Base-by-base conservation (phyloP, 257 asterid species). In the Penstemon eatonii region DNA sequence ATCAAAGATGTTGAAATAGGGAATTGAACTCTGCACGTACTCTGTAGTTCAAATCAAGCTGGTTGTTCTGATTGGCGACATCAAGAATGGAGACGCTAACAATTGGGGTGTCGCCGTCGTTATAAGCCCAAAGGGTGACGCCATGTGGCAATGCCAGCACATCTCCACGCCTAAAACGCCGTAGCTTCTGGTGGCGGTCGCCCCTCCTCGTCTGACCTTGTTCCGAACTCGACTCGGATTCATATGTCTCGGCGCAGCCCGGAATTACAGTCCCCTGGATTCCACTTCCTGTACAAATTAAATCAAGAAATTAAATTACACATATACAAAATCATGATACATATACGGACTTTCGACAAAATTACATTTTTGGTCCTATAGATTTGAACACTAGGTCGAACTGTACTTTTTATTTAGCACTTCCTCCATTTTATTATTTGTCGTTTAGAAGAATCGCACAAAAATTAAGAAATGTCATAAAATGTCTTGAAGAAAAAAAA, bases 181-280 rank as follows among this genome's bases (percentile, higher is more conserved):
- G 42, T 3, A 83, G 66, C 73, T 86, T 86, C 80, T 86, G 89
- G 58, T 86, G 87, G 51, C 87, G 81, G 44, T 85, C 87, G 1
- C 64, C 25, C 61, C 75, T 44, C 13, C 56, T 50, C 44, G 58
- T 52, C 0, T 63, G 41, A 4, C 59, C 70, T 59, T 40, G 60
- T 11, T 51, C 67, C 50, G 59, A 47, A 3, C 75, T 39, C 0
- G 73, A 55, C 7, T 65, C 75, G 2, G 86, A 71, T 45, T 83
- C 86, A n/a, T 60, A 85, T 0, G 88, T 85, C 77, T 85, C 88
- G 0, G 88, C 86, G 9, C 91, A 85, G 1, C 91, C 86, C 7
- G 88, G 88, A 36, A 83, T 58, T 0, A 85, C 85, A 2, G 54
- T 40, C 42, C 91, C 91, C n/a, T 69, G 61, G 6, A 83, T 33